Conservation (phyloP, 208 protist genomes). For the Baffinella frigidus region DNA sequence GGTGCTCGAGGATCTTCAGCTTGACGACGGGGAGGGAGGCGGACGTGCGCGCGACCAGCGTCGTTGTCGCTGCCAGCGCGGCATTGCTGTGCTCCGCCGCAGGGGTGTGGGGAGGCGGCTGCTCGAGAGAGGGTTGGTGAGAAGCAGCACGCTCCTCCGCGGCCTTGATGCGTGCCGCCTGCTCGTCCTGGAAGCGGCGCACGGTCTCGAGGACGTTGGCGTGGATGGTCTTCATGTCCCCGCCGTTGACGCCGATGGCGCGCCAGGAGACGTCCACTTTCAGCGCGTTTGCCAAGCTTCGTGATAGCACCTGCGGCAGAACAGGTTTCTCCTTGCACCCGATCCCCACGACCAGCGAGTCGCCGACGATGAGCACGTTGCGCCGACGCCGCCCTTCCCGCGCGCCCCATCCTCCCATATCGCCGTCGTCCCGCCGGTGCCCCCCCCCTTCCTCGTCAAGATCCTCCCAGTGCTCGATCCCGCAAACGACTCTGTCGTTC, state of each 20-base stretch:
- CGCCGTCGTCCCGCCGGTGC: too few relatives aligned
- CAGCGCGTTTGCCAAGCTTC: background rate
- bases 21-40: too few relatives aligned
- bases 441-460: too few relatives aligned
- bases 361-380: slow-evolving; percentile 19
- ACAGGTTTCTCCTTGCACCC: background rate
- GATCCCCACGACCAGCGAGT: slow-evolving; percentile 43
- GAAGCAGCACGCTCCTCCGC: too few relatives aligned
- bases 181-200: background rate
- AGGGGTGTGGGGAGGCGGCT: too few relatives aligned
- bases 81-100: too few relatives aligned
- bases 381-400: too few relatives aligned
- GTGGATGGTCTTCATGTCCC: background rate
- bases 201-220: background rate
- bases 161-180: background rate
- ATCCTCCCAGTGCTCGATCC: background rate
- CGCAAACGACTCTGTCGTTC: background rate
- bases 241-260: background rate
- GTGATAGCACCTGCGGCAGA: background rate
- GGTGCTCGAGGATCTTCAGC: background rate
- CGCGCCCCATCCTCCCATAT: too few relatives aligned
- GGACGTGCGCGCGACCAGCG: too few relatives aligned
- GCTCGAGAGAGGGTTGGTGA: too few relatives aligned
- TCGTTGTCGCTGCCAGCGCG: too few relatives aligned
- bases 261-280: slow-evolving; percentile 32